Percentiles rank a stretch among this genome's conserved stretches.
Evolutionary conservation across 2,329 filamentous ascomycete genomes (phyloP).

Genomic region (Cadophora luteo-olivacea): DNA sequence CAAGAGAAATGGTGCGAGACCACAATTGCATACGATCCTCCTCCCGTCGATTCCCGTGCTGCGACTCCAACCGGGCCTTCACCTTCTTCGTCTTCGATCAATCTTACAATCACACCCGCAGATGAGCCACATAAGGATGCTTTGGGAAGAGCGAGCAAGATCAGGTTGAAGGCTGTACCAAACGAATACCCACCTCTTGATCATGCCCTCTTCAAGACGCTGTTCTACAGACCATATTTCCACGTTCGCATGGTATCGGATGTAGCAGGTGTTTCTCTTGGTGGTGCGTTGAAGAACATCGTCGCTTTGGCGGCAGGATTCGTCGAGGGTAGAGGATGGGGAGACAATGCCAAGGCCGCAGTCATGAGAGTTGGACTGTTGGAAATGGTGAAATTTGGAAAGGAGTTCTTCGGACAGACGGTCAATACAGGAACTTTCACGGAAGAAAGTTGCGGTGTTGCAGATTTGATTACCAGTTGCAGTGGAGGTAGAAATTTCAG

Average conservation of each 20-base stretch:
- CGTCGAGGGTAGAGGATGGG: slow-evolving; percentile 94
- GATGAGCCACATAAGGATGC: slow-evolving; percentile 70
- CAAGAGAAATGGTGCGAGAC: slow-evolving; percentile 97
- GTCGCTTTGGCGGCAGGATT: slow-evolving; percentile 94
- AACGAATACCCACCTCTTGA: slow-evolving; percentile 85
- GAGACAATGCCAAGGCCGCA: slow-evolving; percentile 98
- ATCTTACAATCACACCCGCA: slow-evolving; percentile 54
- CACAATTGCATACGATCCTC: slow-evolving; percentile 94
- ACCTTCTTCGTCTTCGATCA: slow-evolving; percentile 55
- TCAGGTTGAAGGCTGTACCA: slow-evolving; percentile 77
- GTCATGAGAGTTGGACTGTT: slow-evolving; percentile 95
- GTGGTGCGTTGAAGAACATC: slow-evolving; percentile 95
- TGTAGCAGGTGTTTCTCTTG: slow-evolving; percentile 94
- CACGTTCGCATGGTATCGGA: slow-evolving; percentile 93
- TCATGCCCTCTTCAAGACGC: slow-evolving; percentile 79
- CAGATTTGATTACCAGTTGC: slow-evolving; percentile 94
- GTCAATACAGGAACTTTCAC: slow-evolving; percentile 88
- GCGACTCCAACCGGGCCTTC: slow-evolving; percentile 64
- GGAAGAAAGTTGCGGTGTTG: slow-evolving; percentile 94
- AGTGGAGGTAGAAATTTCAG: slow-evolving; percentile 92
- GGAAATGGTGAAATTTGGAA: slow-evolving; percentile 96
- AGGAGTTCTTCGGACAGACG: slow-evolving; percentile 87
- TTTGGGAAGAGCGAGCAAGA: slow-evolving; percentile 69
- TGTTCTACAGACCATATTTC: slow-evolving; percentile 98
- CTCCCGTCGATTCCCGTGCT: slow-evolving; percentile 82